phyloP scores from a whole-genome alignment of 2,329 filamentous ascomycete species.

The Penicillium fuscoglaucum region DNA sequence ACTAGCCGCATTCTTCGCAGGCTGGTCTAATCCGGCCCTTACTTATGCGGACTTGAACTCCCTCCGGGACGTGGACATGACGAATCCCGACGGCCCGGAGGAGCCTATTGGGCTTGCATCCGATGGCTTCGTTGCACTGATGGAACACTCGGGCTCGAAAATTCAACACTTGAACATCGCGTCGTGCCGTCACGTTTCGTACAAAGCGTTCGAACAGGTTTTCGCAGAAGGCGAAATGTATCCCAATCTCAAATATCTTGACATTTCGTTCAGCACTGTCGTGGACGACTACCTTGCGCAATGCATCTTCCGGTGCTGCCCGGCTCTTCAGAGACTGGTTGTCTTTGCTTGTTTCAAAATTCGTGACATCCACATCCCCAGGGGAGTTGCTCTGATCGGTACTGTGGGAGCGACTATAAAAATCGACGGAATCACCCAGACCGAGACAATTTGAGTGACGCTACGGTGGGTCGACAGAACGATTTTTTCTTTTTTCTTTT shows the following conservation, averaged over 20 bases:
- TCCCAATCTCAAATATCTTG: constrained; percentile 67
- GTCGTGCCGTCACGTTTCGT: constrained; percentile 78
- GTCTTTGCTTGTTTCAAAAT: constrained; percentile 65
- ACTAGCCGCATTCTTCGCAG: constrained; percentile 69
- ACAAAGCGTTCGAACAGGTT: constrained; percentile 69
- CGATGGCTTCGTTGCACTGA: constrained; percentile 74
- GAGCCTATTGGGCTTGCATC: constrained; percentile 71
- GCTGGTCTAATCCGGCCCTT: constrained; percentile 74
- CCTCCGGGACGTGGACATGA: constrained; percentile 74
- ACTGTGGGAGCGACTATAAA: constrained; percentile 23
- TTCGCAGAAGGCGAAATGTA: constrained; percentile 67
- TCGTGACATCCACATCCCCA: constrained; percentile 56
- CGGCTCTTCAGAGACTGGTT: constrained; percentile 54
- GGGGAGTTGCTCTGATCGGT: constrained; percentile 61
- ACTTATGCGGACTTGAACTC: constrained; percentile 71
- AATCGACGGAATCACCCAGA: constrained; percentile 18
- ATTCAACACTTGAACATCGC: constrained; percentile 73
- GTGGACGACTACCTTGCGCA: constrained; percentile 49
- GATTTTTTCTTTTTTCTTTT: neutral
- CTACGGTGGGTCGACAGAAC: neutral
- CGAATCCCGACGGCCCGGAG: constrained; percentile 63
- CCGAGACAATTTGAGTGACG: constrained; percentile 7
- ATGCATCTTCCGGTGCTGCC: constrained; percentile 49
- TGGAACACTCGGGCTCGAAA: constrained; percentile 73
- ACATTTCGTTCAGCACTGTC: constrained; percentile 66